Evolutionary conservation across 1,284 basidiomycete genomes (phyloP).

Genomic region (Pascua guehoae): DNA sequence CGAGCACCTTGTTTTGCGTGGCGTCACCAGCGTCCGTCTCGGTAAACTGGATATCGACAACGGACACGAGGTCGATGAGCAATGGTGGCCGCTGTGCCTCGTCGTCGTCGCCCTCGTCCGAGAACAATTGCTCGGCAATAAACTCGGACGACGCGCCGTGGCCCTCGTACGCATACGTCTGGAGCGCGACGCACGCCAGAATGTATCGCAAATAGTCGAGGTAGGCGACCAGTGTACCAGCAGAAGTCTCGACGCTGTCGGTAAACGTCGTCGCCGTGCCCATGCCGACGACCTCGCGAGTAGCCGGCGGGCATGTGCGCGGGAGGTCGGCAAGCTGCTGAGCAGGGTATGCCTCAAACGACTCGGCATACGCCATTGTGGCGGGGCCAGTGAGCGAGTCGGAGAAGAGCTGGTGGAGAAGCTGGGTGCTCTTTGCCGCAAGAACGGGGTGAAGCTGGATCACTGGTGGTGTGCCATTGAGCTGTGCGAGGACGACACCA

Average conservation of each 20-base stretch:
- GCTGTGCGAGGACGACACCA: conserved; percentile 73
- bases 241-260: conserved; percentile 74
- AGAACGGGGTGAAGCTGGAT: conserved; percentile 68
- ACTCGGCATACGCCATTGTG: conserved; percentile 82
- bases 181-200: conserved; percentile 80
- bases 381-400: conserved; percentile 78
- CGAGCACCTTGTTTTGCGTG: conserved; percentile 53
- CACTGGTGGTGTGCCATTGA: conserved; percentile 61
- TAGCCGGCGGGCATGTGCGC: conserved; percentile 55
- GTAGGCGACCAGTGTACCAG: conserved; percentile 70
- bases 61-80: conserved; percentile 81
- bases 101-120: conserved; percentile 54
- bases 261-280: conserved; percentile 65
- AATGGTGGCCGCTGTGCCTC: conserved; percentile 71
- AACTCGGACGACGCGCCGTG: conserved; percentile 69
- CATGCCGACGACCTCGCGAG: conserved; percentile 50
- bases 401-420: conserved; percentile 81
- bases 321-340: conserved; percentile 62
- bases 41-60: conserved; percentile 80
- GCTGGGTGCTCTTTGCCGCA: conserved; percentile 79
- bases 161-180: conserved; percentile 79
- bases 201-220: conserved; percentile 79
- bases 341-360: conserved; percentile 82
- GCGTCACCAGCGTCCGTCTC: conserved; percentile 64
- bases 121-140: conserved; percentile 70